Percentiles rank a stretch among this genome's conserved stretches.
Evolutionary conservation across 2,329 filamentous ascomycete species (phyloP).

Genomic region (Colletotrichum eleusines): DNA sequence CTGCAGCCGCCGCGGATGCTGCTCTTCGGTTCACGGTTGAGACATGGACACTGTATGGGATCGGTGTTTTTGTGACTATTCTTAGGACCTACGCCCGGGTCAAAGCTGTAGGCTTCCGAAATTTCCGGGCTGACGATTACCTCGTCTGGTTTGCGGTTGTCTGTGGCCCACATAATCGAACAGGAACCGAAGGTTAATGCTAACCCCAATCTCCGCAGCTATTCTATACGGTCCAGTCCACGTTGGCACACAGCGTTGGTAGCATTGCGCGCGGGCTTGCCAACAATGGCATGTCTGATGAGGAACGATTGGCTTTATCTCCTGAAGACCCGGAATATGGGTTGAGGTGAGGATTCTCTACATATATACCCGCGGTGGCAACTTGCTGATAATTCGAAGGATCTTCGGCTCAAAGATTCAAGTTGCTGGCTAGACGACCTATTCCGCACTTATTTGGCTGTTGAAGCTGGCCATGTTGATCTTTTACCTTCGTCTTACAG

Average conservation of each 20-base stretch:
- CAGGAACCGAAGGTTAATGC: no score
- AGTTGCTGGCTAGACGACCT: conserved; percentile 66
- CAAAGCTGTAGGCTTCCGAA: conserved; percentile 44
- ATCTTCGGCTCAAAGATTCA: conserved; percentile 68
- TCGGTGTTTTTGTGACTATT: conserved; percentile 46
- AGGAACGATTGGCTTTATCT: conserved; percentile 59
- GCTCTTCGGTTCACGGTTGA: conserved; percentile 42
- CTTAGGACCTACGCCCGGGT: conserved; percentile 49
- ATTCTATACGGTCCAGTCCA: conserved; percentile 63
- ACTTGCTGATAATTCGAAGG: conserved; percentile 46
- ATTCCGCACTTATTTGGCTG: conserved; percentile 65
- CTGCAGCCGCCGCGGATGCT: conserved; percentile 44
- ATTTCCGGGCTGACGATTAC: conserved; percentile 49
- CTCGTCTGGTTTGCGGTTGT: conserved; percentile 45
- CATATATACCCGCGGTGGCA: neutral
- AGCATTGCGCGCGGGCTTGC: conserved; percentile 63
- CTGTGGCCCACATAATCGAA: neutral
- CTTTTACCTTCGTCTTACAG: conserved; percentile 68
- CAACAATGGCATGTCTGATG: conserved; percentile 68
- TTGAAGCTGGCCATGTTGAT: conserved; percentile 68
- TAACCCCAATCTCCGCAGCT: conserved; percentile 51
- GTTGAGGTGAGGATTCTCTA: conserved; percentile 47
- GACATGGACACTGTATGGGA: conserved; percentile 47
- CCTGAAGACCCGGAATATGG: conserved; percentile 59
- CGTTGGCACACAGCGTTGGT: conserved; percentile 63